Evolutionary conservation across 306 rosid species (phyloP).

Genomic region (Fragaria ananassa): DNA sequence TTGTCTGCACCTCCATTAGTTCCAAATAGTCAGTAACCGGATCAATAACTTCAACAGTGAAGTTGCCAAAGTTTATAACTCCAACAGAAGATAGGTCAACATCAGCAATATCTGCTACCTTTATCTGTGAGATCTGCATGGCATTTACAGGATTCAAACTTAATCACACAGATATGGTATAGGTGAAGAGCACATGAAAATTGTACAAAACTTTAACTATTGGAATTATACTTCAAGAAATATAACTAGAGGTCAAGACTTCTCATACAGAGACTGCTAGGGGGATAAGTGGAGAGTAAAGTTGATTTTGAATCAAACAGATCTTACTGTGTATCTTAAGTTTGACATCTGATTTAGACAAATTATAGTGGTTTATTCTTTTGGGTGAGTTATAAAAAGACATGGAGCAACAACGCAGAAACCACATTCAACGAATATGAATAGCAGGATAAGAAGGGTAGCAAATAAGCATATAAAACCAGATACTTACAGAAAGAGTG

Average conservation of each 20-base stretch:
- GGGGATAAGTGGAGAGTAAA: not conserved
- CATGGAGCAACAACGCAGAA: constrained; percentile 15
- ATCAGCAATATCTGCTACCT: constrained; percentile 80
- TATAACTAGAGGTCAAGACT: not conserved
- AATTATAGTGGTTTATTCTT: not conserved
- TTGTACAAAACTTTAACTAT: not conserved
- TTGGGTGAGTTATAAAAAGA: not conserved
- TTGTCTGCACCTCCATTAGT: constrained; percentile 68
- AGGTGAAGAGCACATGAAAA: not conserved
- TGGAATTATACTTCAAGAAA: not conserved
- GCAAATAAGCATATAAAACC: constrained; percentile 4
- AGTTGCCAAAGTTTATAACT: constrained; percentile 67
- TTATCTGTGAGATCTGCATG: constrained; percentile 77
- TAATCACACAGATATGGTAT: not conserved
- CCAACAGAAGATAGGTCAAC: constrained; percentile 77
- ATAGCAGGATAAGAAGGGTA: not conserved
- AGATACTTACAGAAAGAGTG: constrained; percentile 78
- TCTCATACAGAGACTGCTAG: not conserved
- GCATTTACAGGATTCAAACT: constrained; percentile 26
- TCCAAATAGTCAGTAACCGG: constrained; percentile 93
- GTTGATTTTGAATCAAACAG: not conserved
- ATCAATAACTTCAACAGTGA: constrained; percentile 83
- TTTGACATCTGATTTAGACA: not conserved
- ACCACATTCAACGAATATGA: constrained; percentile 11
- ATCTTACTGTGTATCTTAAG: not conserved